Evolutionary conservation across 148 eudicot genomes (phyloP).

Genomic region (Chenopodium album): DNA sequence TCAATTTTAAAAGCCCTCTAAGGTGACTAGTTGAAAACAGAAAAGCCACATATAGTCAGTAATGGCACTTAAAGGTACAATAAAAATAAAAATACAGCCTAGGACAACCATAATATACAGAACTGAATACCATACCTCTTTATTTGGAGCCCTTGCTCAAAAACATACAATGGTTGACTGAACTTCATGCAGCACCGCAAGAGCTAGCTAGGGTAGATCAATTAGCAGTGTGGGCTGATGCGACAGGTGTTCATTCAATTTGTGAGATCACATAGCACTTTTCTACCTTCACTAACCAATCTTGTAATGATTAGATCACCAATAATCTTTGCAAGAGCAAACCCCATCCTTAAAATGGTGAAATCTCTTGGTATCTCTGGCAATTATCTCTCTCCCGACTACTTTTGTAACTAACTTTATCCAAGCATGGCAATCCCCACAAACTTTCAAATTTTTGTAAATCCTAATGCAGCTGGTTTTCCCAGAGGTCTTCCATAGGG

Average conservation of each 20-base stretch:
- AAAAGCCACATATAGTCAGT: background rate
- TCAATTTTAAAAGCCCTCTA: background rate
- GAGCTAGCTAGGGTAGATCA: background rate
- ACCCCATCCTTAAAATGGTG: slow-evolving; percentile 47
- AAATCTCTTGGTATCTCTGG: slow-evolving; percentile 48
- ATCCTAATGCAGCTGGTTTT: slow-evolving; percentile 33
- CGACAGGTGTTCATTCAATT: background rate
- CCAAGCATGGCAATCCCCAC: slow-evolving; percentile 50
- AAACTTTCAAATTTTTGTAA: slow-evolving; percentile 46
- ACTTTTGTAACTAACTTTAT: slow-evolving; percentile 38
- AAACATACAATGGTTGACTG: background rate
- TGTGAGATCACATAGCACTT: background rate
- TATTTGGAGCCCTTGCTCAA: background rate
- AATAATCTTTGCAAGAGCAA: slow-evolving; percentile 51
- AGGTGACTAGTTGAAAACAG: background rate
- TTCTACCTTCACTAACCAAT: background rate
- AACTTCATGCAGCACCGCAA: background rate
- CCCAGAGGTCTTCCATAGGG: slow-evolving; percentile 32
- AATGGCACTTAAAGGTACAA: background rate
- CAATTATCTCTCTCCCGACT: slow-evolving; percentile 42
- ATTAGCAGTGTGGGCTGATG: background rate
- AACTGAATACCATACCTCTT: background rate
- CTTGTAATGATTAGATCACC: slow-evolving; percentile 26
- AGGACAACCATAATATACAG: background rate
- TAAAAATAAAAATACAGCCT: background rate